phyloP scores from a whole-genome alignment of 805 yeast genomes.

The Schwanniomyces yamadae region DNA sequence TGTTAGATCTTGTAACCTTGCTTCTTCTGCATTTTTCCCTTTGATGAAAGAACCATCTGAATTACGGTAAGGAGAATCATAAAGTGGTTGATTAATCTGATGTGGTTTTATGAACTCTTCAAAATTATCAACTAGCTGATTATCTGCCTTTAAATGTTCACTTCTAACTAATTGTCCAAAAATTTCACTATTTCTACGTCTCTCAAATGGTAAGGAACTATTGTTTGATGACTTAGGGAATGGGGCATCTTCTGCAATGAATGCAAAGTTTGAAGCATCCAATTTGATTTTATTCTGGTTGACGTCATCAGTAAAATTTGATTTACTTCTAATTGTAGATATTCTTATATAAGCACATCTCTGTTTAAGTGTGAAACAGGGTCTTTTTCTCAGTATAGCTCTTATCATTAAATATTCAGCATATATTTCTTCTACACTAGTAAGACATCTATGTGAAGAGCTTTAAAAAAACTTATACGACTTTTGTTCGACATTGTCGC shows the following conservation, averaged over 20 bases:
- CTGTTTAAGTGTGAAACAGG: too few relatives aligned
- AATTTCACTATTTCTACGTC: conserved; percentile 20
- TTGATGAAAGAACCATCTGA: conserved; percentile 40
- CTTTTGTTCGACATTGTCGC: too few relatives aligned
- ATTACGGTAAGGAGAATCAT: conserved; percentile 34
- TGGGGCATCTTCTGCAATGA: conserved; percentile 1
- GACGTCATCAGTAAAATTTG: too few relatives aligned
- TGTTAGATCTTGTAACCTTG: conserved; percentile 60
- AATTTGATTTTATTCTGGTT: conserved; percentile 2
- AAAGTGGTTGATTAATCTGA: conserved; percentile 4
- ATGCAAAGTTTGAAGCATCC: conserved; percentile 4
- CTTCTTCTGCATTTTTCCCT: conserved; percentile 48
- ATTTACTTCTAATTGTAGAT: too few relatives aligned
- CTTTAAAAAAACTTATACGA: too few relatives aligned
- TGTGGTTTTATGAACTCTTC: conserved; percentile 3
- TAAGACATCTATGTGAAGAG: too few relatives aligned
- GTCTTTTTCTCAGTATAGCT: too few relatives aligned
- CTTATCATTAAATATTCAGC: too few relatives aligned
- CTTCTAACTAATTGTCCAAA: conserved; percentile 26
- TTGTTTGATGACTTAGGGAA: neutral
- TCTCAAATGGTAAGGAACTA: conserved; percentile 16
- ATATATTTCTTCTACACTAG: too few relatives aligned
- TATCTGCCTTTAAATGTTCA: conserved; percentile 12
- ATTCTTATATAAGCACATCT: too few relatives aligned
- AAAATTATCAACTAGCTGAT: conserved; percentile 7